Conservation (phyloP, 805 yeast genomes). For the Yamadazyma phyllophila region DNA sequence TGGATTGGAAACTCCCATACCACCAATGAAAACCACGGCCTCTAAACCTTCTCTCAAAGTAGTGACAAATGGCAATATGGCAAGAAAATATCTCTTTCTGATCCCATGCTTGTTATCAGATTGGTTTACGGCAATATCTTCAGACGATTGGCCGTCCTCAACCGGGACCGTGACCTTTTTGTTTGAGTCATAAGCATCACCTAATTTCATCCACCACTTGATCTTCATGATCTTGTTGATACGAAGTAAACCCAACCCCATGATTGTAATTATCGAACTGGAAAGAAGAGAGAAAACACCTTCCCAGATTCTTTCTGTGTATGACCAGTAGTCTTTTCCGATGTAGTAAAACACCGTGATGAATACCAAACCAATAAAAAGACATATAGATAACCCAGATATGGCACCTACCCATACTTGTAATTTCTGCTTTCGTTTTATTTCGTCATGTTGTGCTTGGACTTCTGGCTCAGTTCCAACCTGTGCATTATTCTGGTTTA, state of each 20-base stretch:
- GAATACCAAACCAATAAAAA: slow-evolving; percentile 70
- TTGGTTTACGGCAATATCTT: background rate
- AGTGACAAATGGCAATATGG: slow-evolving; percentile 40
- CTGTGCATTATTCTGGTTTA: slow-evolving; percentile 47
- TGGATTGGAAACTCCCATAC: slow-evolving; percentile 37
- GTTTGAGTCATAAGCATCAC: slow-evolving; percentile 32
- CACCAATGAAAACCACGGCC: slow-evolving; percentile 43
- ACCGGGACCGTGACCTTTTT: background rate
- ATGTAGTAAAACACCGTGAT: slow-evolving; percentile 68
- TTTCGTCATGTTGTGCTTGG: background rate
- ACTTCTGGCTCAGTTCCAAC: background rate
- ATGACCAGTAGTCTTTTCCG: slow-evolving; percentile 84
- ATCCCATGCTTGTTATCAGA: background rate
- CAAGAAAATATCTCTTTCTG: slow-evolving; percentile 25
- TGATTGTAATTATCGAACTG: slow-evolving; percentile 72
- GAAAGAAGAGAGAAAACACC: slow-evolving; percentile 79
- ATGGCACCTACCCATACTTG: slow-evolving; percentile 86
- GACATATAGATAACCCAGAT: slow-evolving; percentile 65
- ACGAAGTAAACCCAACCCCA: slow-evolving; percentile 83
- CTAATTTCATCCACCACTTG: slow-evolving; percentile 62
- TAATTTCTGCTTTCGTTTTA: slow-evolving; percentile 36
- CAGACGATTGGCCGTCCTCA: background rate
- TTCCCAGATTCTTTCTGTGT: slow-evolving; percentile 88
- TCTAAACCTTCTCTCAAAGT: slow-evolving; percentile 43
- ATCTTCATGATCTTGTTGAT: slow-evolving; percentile 73